These are phyloP conservation scores for Exobasidium cylindrosporum DNA, from an alignment of 1,284 basidiomycete genomes.

Conservation along the genomic window DNA sequence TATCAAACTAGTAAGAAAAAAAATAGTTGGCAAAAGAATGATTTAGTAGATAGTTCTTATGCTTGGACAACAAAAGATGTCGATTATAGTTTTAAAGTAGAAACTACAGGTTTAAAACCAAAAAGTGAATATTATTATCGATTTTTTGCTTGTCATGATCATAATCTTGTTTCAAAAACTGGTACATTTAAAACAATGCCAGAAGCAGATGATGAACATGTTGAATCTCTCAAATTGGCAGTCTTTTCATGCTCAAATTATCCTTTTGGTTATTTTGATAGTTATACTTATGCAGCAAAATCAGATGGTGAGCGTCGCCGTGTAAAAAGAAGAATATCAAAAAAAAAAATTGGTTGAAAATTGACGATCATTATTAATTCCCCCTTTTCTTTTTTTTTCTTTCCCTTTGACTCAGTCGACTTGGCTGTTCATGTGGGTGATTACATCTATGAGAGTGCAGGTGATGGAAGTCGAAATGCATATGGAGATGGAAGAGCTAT, in stretches of 20 bases:
- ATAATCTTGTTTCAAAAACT: slow-evolving; percentile 56
- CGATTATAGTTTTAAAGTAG: slow-evolving; percentile 65
- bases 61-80: slow-evolving; percentile 67
- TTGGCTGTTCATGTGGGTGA: slow-evolving; percentile 67
- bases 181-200: slow-evolving; percentile 59
- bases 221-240: slow-evolving; percentile 62
- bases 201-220: slow-evolving; percentile 32
- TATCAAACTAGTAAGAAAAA: slow-evolving; percentile 58
- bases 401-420: slow-evolving; percentile 60
- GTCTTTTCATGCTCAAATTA: slow-evolving; percentile 66
- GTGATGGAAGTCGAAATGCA: slow-evolving; percentile 25
- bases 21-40: slow-evolving; percentile 42
- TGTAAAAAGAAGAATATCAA: too few species aligned
- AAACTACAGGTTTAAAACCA: slow-evolving; percentile 61
- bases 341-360: too few species aligned
- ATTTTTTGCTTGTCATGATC: slow-evolving; percentile 61
- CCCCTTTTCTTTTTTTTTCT: too few species aligned
- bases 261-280: slow-evolving; percentile 66
- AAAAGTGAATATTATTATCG: slow-evolving; percentile 66
- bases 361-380: too few species aligned
- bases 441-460: slow-evolving; percentile 58
- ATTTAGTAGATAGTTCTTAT: slow-evolving; percentile 59
- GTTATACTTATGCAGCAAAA: slow-evolving; percentile 65
- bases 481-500: slow-evolving; percentile 54
- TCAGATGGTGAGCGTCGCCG: slow-evolving; percentile 55